These are phyloP conservation scores for Colletotrichum sansevieriae DNA, from an alignment of 2,329 filamentous ascomycete species.

Conservation along the genomic window DNA sequence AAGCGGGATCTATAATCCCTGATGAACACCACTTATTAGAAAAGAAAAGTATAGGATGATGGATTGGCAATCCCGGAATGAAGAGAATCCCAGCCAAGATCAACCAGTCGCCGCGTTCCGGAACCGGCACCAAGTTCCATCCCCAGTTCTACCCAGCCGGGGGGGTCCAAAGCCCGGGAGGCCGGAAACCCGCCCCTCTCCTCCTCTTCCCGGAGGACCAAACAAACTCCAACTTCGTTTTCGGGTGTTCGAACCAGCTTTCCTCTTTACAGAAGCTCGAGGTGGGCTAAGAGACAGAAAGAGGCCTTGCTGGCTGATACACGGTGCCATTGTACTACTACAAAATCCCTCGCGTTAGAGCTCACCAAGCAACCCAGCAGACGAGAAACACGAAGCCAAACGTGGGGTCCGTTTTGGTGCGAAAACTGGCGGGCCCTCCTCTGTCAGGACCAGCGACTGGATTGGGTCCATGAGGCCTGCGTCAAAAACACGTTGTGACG, in stretches of 20 bases:
- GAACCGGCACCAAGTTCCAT: not conserved
- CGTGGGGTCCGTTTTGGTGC: constrained; percentile 12
- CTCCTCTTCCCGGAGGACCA: not conserved
- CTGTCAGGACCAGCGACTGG: not conserved
- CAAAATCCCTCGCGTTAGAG: no score
- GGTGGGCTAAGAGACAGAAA: no score
- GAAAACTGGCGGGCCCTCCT: not conserved
- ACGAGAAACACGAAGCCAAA: constrained; percentile 26
- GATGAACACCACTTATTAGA: no score
- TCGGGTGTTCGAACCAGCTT: no score
- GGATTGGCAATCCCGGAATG: not conserved
- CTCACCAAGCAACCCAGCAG: constrained; percentile 8
- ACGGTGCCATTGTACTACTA: not conserved
- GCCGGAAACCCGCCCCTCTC: not conserved
- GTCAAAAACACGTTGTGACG: constrained; percentile 5
- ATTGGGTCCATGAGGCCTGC: not conserved
- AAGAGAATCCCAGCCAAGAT: not conserved
- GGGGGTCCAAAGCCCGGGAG: constrained; percentile 1
- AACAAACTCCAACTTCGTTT: not conserved
- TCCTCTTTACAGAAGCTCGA: no score
- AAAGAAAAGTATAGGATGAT: no score
- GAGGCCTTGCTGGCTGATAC: not conserved
- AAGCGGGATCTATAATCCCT: no score
- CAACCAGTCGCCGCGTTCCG: constrained; percentile 10
- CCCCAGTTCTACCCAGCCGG: not conserved